A percentile compares a stretch with the other conserved stretches of the same genome.
These are phyloP conservation scores for Rhytidiadelphus loreus DNA, from an alignment of 225 moss, liverwort and hornwort species.

Conservation along the genomic window DNA sequence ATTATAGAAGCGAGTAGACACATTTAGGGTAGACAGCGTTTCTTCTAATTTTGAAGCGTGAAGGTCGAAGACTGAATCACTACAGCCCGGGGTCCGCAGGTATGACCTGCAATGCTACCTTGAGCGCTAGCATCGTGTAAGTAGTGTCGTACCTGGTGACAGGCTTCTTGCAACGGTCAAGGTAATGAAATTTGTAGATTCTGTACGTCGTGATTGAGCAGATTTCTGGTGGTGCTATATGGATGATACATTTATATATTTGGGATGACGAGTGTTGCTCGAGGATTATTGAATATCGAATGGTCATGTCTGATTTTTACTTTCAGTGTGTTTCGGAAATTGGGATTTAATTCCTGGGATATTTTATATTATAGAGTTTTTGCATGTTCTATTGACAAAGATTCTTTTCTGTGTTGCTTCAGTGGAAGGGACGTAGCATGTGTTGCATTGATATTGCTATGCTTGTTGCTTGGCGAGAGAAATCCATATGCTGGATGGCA, in stretches of 20 bases:
- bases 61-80: conserved; percentile 17
- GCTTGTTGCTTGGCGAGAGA: background rate
- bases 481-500: background rate
- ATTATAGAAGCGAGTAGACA: conserved; percentile 14
- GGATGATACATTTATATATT: background rate
- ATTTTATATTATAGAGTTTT: background rate
- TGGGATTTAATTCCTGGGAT: background rate
- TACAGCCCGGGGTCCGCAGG: conserved; percentile 12
- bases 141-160: conserved; percentile 33
- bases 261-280: background rate
- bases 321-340: background rate
- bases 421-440: background rate
- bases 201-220: conserved; percentile 14
- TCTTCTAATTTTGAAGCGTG: conserved; percentile 21
- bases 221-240: background rate
- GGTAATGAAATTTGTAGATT: conserved; percentile 41
- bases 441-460: background rate
- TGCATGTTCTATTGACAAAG: background rate
- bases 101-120: conserved; percentile 8
- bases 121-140: conserved; percentile 43
- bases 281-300: background rate
- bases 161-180: conserved; percentile 15
- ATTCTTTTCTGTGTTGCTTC: background rate
- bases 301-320: background rate
- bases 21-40: background rate